These are phyloP conservation scores for Tulasnella calospora DNA, from an alignment of 768 basidiomycete species.

Conservation along the genomic window DNA sequence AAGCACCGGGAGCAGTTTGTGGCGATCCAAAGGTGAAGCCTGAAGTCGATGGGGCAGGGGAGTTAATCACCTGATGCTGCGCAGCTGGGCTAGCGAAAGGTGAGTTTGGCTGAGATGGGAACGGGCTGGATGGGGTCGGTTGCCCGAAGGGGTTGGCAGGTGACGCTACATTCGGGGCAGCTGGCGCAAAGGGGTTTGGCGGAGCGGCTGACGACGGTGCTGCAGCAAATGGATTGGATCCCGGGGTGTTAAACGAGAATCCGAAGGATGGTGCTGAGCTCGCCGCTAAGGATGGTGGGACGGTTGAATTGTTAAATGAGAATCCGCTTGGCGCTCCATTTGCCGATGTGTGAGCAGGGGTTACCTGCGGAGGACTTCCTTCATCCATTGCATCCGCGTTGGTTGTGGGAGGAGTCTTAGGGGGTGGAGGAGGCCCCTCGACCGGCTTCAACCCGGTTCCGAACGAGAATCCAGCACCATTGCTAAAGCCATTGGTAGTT, in stretches of 20 bases:
- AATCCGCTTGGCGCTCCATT: background rate
- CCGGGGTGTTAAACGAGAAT: background rate
- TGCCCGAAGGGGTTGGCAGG: background rate
- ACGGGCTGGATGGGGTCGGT: background rate
- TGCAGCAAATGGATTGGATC: background rate
- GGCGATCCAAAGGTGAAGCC: background rate
- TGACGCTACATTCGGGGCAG: background rate
- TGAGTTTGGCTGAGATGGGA: slow-evolving; percentile 7
- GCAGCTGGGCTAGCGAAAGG: slow-evolving; percentile 9
- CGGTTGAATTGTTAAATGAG: background rate
- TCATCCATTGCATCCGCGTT: slow-evolving; percentile 8
- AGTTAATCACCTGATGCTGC: slow-evolving; percentile 3
- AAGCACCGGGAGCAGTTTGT: background rate
- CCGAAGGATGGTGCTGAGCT: slow-evolving; percentile 1
- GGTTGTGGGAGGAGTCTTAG: background rate
- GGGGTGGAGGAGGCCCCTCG: background rate
- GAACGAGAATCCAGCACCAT: background rate
- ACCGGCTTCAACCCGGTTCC: background rate
- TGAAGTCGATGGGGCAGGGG: background rate
- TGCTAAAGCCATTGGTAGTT: background rate
- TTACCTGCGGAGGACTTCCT: background rate
- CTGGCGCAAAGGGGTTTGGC: background rate
- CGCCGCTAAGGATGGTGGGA: background rate
- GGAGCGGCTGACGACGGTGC: background rate
- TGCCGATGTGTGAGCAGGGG: background rate